Conservation (phyloP, 1,284 basidiomycete genomes). For the Cryptococcus floricola region DNA sequence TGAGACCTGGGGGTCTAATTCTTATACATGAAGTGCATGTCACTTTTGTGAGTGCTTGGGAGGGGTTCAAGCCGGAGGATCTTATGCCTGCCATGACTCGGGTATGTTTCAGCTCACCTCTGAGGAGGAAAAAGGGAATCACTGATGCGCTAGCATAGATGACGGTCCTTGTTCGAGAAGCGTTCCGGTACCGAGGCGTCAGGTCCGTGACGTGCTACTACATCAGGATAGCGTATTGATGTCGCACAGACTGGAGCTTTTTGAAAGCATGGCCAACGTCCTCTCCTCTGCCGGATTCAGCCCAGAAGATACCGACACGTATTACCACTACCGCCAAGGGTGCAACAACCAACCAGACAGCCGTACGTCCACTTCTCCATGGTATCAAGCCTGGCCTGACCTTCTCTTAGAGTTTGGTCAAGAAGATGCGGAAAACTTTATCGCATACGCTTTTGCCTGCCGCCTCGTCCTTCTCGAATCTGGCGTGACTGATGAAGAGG, state of each 20-base stretch:
- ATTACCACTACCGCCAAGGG: constrained; percentile 10
- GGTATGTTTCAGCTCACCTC: neutral
- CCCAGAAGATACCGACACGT: constrained; percentile 5
- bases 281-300: constrained; percentile 13
- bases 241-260: constrained; percentile 6
- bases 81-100: constrained; percentile 6
- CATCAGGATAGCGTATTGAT: neutral
- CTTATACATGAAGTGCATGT: constrained; percentile 18
- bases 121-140: neutral
- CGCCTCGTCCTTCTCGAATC: constrained; percentile 13
- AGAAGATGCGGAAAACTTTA: constrained; percentile 8
- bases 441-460: constrained; percentile 8
- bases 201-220: constrained; percentile 8
- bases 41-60: constrained; percentile 4
- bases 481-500: constrained; percentile 5
- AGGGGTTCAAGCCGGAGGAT: constrained; percentile 5
- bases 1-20: constrained; percentile 16
- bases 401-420: neutral
- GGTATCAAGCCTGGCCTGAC: neutral
- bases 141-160: neutral
- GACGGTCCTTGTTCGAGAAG: neutral
- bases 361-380: neutral
- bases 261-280: constrained; percentile 9
- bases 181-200: constrained; percentile 9
- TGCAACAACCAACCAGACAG: constrained; percentile 6